Evolutionary conservation across 164 flowering plant genomes (phyloP).

Genomic region (Protea cynaroides): DNA sequence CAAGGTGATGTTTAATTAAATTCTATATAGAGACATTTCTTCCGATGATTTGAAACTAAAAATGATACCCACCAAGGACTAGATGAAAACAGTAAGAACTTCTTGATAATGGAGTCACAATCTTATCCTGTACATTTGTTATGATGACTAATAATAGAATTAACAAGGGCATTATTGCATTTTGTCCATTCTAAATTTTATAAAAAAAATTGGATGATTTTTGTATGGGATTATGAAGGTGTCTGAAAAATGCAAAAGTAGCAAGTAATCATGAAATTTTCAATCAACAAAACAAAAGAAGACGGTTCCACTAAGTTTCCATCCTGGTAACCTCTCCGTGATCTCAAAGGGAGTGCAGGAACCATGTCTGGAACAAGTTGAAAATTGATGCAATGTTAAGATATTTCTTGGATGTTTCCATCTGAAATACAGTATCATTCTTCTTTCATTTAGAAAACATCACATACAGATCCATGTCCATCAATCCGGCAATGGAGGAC

Average conservation of each 20-base stretch:
- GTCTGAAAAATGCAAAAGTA: constrained; percentile 2
- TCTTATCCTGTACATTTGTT: no score
- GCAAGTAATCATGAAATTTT: constrained; percentile 2
- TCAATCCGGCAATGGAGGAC: background rate
- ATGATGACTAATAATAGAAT: background rate
- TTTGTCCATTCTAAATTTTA: background rate
- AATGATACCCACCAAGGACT: background rate
- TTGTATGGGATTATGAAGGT: background rate
- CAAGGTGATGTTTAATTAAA: background rate
- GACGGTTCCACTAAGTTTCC: constrained; percentile 2
- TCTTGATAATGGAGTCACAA: no score
- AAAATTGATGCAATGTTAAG: no score
- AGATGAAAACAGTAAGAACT: no score
- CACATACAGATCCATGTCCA: background rate
- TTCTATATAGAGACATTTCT: background rate
- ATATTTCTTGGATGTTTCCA: no score
- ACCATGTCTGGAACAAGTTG: no score
- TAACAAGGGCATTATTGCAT: constrained; percentile 4
- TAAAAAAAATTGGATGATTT: background rate
- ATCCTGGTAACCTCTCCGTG: background rate
- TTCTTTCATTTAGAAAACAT: background rate
- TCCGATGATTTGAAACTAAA: background rate
- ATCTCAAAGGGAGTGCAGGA: no score
- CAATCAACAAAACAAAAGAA: background rate
- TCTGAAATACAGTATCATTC: no score